Conservation (phyloP, 768 basidiomycete genomes). For the Lanmaoa rubissima region DNA sequence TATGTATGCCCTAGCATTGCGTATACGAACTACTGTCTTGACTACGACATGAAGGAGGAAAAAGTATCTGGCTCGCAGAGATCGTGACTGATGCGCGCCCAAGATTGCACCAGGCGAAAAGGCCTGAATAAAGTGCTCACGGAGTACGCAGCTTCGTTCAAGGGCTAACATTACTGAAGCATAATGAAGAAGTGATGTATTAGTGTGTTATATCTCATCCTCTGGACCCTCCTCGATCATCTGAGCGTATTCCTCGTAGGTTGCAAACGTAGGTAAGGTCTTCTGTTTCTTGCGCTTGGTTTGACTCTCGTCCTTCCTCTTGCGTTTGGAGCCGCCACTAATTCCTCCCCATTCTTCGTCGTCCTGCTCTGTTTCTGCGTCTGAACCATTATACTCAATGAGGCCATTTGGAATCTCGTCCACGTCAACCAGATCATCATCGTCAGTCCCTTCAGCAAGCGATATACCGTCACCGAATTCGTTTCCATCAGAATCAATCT, state of each 20-base stretch:
- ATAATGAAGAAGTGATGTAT: not conserved
- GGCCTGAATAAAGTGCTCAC: no score
- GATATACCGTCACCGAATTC: slow-evolving; percentile 48
- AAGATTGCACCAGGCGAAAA: no score
- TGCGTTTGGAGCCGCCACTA: slow-evolving; percentile 54
- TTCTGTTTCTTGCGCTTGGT: slow-evolving; percentile 64
- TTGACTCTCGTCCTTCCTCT: slow-evolving; percentile 39
- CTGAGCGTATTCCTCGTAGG: slow-evolving; percentile 82
- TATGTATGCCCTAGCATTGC: no score
- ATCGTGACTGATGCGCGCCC: no score
- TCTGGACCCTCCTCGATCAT: slow-evolving; percentile 68
- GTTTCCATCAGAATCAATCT: slow-evolving; percentile 29
- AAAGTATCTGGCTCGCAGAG: no score
- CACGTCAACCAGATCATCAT: slow-evolving; percentile 64
- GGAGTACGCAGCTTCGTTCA: not conserved
- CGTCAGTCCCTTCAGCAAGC: slow-evolving; percentile 64
- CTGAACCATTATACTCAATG: slow-evolving; percentile 59
- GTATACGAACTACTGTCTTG: no score
- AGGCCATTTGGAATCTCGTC: slow-evolving; percentile 55
- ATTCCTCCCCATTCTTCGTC: slow-evolving; percentile 36
- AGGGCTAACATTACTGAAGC: not conserved
- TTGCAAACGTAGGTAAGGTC: slow-evolving; percentile 77
- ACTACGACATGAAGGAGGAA: no score
- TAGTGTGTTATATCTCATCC: slow-evolving; percentile 22
- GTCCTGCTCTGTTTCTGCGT: slow-evolving; percentile 28